phyloP scores from a whole-genome alignment of 805 yeast species.

The Ogataea methylovora region DNA sequence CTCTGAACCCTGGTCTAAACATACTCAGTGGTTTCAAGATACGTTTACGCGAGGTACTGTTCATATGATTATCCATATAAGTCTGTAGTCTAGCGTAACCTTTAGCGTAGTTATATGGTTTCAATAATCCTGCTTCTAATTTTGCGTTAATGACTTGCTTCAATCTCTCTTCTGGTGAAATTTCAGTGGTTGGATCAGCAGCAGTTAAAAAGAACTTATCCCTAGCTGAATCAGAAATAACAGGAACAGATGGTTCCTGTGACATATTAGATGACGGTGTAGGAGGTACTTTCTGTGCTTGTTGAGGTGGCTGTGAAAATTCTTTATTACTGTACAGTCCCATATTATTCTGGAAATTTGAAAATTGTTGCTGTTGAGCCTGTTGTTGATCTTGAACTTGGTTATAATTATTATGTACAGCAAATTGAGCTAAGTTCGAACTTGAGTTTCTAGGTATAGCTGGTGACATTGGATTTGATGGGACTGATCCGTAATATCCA shows the following conservation, averaged over 20 bases:
- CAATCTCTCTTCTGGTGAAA: conserved; percentile 87
- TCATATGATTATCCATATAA: conserved; percentile 92
- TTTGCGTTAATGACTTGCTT: conserved; percentile 93
- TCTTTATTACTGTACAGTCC: neutral
- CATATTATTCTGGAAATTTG: no score
- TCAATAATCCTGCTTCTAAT: conserved; percentile 83
- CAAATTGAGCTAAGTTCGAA: conserved; percentile 1
- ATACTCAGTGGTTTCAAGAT: conserved; percentile 79
- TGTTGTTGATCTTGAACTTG: conserved; percentile 6
- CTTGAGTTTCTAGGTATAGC: conserved; percentile 5
- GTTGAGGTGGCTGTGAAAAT: neutral
- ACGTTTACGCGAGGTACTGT: conserved; percentile 71
- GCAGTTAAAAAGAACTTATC: conserved; percentile 94
- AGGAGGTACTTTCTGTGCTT: neutral
- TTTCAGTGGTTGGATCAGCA: conserved; percentile 93
- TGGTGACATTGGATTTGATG: neutral
- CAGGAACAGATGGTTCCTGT: conserved; percentile 12
- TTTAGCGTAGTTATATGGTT: conserved; percentile 89
- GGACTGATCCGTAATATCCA: no score
- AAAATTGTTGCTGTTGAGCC: conserved; percentile 5
- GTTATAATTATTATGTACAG: neutral
- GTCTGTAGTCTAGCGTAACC: conserved; percentile 86
- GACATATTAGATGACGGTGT: conserved; percentile 1
- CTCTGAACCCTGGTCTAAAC: conserved; percentile 88
- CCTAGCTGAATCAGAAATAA: conserved; percentile 67